Evolutionary conservation across 805 yeast genomes (phyloP).

Genomic region (Sugiyamaella qingdaonensis): DNA sequence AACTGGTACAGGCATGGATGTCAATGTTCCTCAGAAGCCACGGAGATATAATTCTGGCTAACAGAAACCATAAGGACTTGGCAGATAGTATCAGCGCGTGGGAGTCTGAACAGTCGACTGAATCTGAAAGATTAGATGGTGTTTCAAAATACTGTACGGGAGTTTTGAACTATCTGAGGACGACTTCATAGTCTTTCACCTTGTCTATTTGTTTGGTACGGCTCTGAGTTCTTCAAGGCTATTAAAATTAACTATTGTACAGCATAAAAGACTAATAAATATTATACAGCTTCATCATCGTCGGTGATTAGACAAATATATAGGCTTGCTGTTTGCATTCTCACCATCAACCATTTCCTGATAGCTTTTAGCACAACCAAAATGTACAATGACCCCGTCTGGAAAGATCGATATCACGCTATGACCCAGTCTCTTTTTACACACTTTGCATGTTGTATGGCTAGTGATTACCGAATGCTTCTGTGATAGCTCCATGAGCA

Average conservation of each 20-base stretch:
- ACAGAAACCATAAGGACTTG: constrained; percentile 32
- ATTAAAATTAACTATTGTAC: not conserved
- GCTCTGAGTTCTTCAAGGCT: too few species aligned
- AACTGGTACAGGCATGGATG: constrained; percentile 77
- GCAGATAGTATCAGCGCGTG: constrained; percentile 47
- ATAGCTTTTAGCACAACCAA: constrained; percentile 44
- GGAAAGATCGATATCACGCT: constrained; percentile 50
- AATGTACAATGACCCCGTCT: constrained; percentile 47
- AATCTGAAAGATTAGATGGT: constrained; percentile 54
- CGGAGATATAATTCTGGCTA: constrained; percentile 63
- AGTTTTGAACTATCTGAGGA: constrained; percentile 55
- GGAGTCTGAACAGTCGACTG: constrained; percentile 40
- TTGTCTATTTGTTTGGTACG: too few species aligned
- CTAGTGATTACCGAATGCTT: constrained; percentile 39
- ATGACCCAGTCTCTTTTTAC: constrained; percentile 53
- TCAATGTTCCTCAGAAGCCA: constrained; percentile 70
- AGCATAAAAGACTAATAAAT: not conserved
- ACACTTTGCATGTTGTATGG: constrained; percentile 51
- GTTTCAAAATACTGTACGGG: constrained; percentile 78
- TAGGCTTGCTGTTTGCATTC: constrained; percentile 5
- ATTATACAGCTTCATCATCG: not conserved
- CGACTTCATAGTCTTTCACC: constrained; percentile 7
- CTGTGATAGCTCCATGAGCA: constrained; percentile 38
- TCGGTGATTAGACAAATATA: not conserved
- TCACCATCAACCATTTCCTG: constrained; percentile 12